phyloP scores from a whole-genome alignment of 768 basidiomycete species.

The Collybia nuda region DNA sequence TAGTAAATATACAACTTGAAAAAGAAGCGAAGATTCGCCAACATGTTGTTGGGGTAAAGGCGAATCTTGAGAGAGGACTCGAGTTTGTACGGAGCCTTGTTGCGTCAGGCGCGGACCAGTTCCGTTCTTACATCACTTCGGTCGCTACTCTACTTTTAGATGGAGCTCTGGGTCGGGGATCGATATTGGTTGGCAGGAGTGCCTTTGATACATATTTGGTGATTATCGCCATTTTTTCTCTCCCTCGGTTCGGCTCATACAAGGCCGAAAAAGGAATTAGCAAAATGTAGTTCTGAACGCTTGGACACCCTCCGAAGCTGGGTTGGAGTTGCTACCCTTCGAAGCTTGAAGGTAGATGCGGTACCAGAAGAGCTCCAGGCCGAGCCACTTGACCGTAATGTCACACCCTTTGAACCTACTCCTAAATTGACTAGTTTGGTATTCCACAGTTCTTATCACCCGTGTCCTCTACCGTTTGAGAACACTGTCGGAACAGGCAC shows the following conservation, averaged over 20 bases:
- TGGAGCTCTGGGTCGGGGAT: slow-evolving; percentile 61
- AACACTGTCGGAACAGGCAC: slow-evolving; percentile 74
- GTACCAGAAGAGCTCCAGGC: slow-evolving; percentile 73
- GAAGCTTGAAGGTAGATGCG: slow-evolving; percentile 62
- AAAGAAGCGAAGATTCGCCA: slow-evolving; percentile 74
- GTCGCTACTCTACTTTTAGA: slow-evolving; percentile 63
- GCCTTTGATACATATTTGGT: slow-evolving; percentile 84
- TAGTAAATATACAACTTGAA: slow-evolving; percentile 81
- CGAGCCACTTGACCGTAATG: slow-evolving; percentile 68
- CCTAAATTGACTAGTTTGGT: not conserved
- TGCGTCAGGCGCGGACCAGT: slow-evolving; percentile 43
- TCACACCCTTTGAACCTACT: slow-evolving; percentile 1
- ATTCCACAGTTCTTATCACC: slow-evolving; percentile 61
- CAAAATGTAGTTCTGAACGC: slow-evolving; percentile 71
- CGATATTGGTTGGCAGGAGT: slow-evolving; percentile 55
- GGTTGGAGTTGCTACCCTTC: slow-evolving; percentile 82
- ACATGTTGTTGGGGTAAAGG: slow-evolving; percentile 54
- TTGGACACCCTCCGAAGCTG: slow-evolving; percentile 67
- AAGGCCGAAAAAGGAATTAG: slow-evolving; percentile 50
- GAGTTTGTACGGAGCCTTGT: slow-evolving; percentile 68
- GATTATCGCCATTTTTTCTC: slow-evolving; percentile 20
- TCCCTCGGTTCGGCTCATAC: not conserved
- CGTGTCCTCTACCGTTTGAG: slow-evolving; percentile 86
- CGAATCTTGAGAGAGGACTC: slow-evolving; percentile 63
- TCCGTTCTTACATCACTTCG: slow-evolving; percentile 54